phyloP scores from a whole-genome alignment of 2,329 filamentous ascomycete species.

The Aureobasidium sp. region DNA sequence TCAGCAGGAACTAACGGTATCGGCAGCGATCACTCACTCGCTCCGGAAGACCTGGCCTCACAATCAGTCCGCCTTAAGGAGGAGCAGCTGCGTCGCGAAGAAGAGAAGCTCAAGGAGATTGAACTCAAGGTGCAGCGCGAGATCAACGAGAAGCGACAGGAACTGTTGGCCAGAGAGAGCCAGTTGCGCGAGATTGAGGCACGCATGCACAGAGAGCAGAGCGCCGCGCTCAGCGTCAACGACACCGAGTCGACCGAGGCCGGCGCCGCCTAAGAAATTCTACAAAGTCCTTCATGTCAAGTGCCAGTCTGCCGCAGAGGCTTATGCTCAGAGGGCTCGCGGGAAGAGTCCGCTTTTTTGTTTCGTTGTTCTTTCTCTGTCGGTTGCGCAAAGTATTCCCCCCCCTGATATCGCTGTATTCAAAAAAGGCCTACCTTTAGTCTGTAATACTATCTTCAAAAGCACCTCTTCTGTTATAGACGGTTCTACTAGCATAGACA shows the following conservation, averaged over 20 bases:
- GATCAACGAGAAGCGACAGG: slow-evolving; percentile 99
- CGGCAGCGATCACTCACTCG: slow-evolving; percentile 73
- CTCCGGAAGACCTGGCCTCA: slow-evolving; percentile 91
- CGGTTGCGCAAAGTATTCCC: slow-evolving; percentile 12
- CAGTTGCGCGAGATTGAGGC: slow-evolving; percentile 98
- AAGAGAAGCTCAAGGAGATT: slow-evolving; percentile 99
- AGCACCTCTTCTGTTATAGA: not conserved
- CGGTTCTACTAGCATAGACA: not conserved
- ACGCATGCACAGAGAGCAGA: slow-evolving; percentile 67
- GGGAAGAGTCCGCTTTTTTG: not conserved
- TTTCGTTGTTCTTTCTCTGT: slow-evolving; percentile 10
- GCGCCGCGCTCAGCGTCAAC: slow-evolving; percentile 16
- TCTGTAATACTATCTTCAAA: slow-evolving; percentile 12
- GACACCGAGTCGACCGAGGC: slow-evolving; percentile 17
- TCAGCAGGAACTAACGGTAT: slow-evolving; percentile 20
- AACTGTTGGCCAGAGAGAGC: slow-evolving; percentile 91
- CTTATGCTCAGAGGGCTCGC: not conserved
- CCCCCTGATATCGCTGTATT: slow-evolving; percentile 14
- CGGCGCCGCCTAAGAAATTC: slow-evolving; percentile 13
- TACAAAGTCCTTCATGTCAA: not conserved
- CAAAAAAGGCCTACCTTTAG: slow-evolving; percentile 6
- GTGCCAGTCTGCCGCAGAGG: not conserved
- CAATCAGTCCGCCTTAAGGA: slow-evolving; percentile 99
- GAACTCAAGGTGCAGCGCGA: slow-evolving; percentile 99
- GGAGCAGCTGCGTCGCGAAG: slow-evolving; percentile 95